These are phyloP conservation scores for Aegilops bicornis DNA, from an alignment of 176 grass and related monocot species.

Conservation along the genomic window DNA sequence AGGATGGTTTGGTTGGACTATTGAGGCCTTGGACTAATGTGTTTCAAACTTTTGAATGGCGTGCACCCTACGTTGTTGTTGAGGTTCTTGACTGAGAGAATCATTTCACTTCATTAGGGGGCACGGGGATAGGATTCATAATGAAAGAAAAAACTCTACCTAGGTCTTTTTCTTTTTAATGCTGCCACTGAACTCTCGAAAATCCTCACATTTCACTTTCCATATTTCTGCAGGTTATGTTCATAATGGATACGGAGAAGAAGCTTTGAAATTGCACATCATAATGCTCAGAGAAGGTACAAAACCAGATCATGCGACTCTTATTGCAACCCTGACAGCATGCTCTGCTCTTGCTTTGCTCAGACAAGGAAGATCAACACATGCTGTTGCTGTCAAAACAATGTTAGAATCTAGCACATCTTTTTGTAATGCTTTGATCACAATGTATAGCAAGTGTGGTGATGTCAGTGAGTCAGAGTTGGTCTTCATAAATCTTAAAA, in stretches of 20 bases:
- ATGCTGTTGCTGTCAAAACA: slow-evolving; percentile 75
- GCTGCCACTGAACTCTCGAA: neutral
- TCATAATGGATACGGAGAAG: slow-evolving; percentile 76
- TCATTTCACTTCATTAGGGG: neutral
- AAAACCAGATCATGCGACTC: slow-evolving; percentile 77
- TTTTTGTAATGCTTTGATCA: slow-evolving; percentile 81
- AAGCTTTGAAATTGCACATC: slow-evolving; percentile 65
- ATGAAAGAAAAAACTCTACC: neutral
- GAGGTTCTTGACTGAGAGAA: neutral
- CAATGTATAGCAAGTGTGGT: slow-evolving; percentile 91
- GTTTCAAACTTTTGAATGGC: slow-evolving; percentile 5
- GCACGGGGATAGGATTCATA: neutral
- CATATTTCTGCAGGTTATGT: slow-evolving; percentile 63
- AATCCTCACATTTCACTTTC: slow-evolving; percentile 22
- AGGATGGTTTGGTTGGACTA: neutral
- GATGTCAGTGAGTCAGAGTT: slow-evolving; percentile 62
- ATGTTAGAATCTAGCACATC: slow-evolving; percentile 56
- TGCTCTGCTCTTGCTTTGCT: slow-evolving; percentile 76
- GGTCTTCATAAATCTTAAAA: slow-evolving; percentile 52
- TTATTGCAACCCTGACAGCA: slow-evolving; percentile 67
- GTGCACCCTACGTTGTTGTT: neutral
- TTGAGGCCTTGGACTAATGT: neutral
- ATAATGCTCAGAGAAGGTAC: slow-evolving; percentile 53
- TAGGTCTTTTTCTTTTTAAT: neutral
- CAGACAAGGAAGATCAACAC: slow-evolving; percentile 66